Evolutionary conservation across 2,329 filamentous ascomycete species (phyloP), one percentile per base, ranked within the genome.

Genomic region (Alternaria novae-zelandiae): DNA sequence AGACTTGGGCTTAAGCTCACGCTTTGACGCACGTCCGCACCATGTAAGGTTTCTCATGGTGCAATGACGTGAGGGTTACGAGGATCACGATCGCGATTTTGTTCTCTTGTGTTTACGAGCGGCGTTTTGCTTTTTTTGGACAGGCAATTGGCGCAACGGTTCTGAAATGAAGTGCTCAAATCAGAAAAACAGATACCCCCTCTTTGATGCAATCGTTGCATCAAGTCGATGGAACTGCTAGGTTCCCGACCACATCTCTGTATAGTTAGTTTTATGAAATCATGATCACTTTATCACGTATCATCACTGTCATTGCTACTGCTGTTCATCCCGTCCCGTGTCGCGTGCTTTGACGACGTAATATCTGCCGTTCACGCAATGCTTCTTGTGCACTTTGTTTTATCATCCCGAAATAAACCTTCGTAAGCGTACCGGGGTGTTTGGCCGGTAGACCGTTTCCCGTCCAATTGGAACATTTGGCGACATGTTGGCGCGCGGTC

Each of bases 81-180:
- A 41, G 9, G 28, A 23, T 53, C 17, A 53, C 21, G 51, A 13
- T 11, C 5, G 30, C 3, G 30, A 17, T 15, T 55, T 57, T 36
- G 23, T 26, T 28, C 49, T 55, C 26, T 23, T 53, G 43, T 55
- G 64, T 57, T 63, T 54, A 32, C 58, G 10, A 50, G 62, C 45
- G 32, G 30, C 46, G 54, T 20, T 20, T n/a, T 43, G 28, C 30
- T 36, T 53, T 53, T 53, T 41, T 53, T 13, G 49, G 36, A 17
- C 13, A 58, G 59, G 59, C 32, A 54, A 49, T 57, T 17, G 70
- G 70, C 69, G 70, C 55, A 68, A 59, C 36, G 63, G 57, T 67
- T 73, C 72, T 74, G 74, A 72, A 63, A 73, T 72, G 72, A 75
- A 73, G 68, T 71, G 69, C 66, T 75, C 72, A 74, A 65, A 71